These are phyloP conservation scores for Gorgonomyces haynaldii DNA, from an alignment of 192 early-diverging fungal genomes.

Conservation along the genomic window DNA sequence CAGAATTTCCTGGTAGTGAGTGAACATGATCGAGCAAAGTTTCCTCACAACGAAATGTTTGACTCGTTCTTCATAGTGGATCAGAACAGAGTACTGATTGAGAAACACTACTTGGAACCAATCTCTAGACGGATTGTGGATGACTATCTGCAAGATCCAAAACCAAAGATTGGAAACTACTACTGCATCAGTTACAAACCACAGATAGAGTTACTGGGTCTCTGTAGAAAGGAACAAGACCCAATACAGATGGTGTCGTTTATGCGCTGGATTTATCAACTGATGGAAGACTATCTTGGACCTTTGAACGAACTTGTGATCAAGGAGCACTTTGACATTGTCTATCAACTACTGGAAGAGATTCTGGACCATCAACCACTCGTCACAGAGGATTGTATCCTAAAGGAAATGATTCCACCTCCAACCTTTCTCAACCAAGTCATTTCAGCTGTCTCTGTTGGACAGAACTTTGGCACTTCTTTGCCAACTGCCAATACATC, in stretches of 20 bases:
- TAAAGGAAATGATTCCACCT: slow-evolving; percentile 76
- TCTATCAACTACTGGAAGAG: slow-evolving; percentile 85
- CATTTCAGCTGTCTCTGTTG: slow-evolving; percentile 76
- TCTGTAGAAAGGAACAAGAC: neutral
- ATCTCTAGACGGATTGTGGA: neutral
- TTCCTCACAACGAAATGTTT: no score
- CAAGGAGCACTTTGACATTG: slow-evolving; percentile 85
- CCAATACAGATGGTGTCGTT: slow-evolving; percentile 78
- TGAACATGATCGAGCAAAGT: no score
- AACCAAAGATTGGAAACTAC: neutral
- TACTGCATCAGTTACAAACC: neutral
- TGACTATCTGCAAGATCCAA: neutral
- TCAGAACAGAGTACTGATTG: neutral
- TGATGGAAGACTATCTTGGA: slow-evolving; percentile 75
- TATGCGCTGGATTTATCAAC: slow-evolving; percentile 64
- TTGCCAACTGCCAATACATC: slow-evolving; percentile 35
- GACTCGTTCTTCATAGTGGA: slow-evolving; percentile 3
- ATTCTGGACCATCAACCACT: slow-evolving; percentile 89
- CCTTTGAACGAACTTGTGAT: slow-evolving; percentile 68
- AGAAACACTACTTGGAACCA: slow-evolving; percentile 5
- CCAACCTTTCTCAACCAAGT: slow-evolving; percentile 77
- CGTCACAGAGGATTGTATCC: slow-evolving; percentile 74
- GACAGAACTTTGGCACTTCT: slow-evolving; percentile 45
- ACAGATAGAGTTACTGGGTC: neutral
- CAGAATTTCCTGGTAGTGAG: no score